Evolutionary conservation across 2,329 filamentous ascomycete genomes (phyloP).

Genomic region (Alternaria longipes): DNA sequence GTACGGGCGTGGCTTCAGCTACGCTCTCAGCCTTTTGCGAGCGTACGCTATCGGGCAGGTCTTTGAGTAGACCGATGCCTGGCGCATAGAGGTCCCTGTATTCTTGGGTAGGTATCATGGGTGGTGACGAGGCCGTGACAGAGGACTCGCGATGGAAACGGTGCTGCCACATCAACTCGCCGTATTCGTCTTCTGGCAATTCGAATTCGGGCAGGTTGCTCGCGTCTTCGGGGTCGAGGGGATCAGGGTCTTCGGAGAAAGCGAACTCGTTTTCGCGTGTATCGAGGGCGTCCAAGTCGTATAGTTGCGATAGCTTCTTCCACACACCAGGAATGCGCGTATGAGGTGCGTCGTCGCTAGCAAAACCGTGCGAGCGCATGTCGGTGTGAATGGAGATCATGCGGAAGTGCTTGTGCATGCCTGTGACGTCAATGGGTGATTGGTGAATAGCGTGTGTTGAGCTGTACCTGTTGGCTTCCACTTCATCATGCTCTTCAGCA

Average conservation of each 20-base stretch:
- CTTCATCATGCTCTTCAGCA: constrained; percentile 90
- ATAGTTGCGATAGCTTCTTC: constrained; percentile 83
- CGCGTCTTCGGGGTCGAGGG: constrained; percentile 48
- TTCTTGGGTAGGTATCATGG: constrained; percentile 41
- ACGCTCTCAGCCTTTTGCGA: constrained; percentile 43
- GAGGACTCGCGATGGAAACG: constrained; percentile 46
- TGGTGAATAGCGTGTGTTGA: not conserved
- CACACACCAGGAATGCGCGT: constrained; percentile 92
- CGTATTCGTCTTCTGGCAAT: constrained; percentile 56
- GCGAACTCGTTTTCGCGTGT: constrained; percentile 75
- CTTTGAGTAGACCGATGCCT: constrained; percentile 46
- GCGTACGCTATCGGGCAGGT: constrained; percentile 37
- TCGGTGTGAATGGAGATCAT: constrained; percentile 57
- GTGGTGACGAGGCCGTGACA: constrained; percentile 41
- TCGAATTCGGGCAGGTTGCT: constrained; percentile 51
- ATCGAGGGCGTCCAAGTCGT: constrained; percentile 86
- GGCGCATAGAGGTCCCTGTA: constrained; percentile 45
- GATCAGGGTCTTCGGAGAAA: constrained; percentile 66
- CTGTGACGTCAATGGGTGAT: constrained; percentile 38
- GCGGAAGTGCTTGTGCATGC: constrained; percentile 67
- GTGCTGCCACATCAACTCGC: constrained; percentile 55
- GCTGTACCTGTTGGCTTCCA: constrained; percentile 87
- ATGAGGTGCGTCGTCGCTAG: constrained; percentile 75
- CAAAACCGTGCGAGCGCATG: constrained; percentile 66
- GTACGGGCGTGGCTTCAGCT: constrained; percentile 41